Conservation (phyloP, 306 rosid genomes). For the Castanopsis chinensis region DNA sequence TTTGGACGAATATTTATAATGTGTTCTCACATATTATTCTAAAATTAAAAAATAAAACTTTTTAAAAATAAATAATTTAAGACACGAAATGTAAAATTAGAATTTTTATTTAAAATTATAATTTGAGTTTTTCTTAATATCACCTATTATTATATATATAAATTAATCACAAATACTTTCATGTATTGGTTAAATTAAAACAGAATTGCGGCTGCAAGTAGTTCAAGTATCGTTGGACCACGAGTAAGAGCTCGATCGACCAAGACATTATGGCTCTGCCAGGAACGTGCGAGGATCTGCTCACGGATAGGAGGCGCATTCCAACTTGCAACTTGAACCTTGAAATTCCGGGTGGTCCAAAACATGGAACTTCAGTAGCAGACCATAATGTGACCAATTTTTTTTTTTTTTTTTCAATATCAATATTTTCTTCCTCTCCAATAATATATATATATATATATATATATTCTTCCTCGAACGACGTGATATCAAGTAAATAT, state of each 20-base stretch:
- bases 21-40: too few relatives aligned
- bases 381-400: neutral
- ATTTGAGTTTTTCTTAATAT: too few relatives aligned
- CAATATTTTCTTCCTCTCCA: neutral
- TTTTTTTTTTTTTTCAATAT: neutral
- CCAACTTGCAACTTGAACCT: constrained; percentile 4
- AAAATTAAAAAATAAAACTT: too few relatives aligned
- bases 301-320: neutral
- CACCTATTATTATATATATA: too few relatives aligned
- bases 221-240: neutral
- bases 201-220: neutral
- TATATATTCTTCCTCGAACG: neutral
- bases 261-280: constrained; percentile 7
- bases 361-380: neutral
- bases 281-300: constrained; percentile 12
- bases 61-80: too few relatives aligned
- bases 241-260: neutral
- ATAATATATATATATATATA: too few relatives aligned
- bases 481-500: neutral
- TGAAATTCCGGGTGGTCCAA: constrained; percentile 15
- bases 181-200: too few relatives aligned
- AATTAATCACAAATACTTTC: too few relatives aligned
- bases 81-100: too few relatives aligned
- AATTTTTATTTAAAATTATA: too few relatives aligned
- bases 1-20: too few relatives aligned